Base-by-base conservation (phyloP, 192 early-diverging fungal genomes). In the Rhizophagus clarus region DNA sequence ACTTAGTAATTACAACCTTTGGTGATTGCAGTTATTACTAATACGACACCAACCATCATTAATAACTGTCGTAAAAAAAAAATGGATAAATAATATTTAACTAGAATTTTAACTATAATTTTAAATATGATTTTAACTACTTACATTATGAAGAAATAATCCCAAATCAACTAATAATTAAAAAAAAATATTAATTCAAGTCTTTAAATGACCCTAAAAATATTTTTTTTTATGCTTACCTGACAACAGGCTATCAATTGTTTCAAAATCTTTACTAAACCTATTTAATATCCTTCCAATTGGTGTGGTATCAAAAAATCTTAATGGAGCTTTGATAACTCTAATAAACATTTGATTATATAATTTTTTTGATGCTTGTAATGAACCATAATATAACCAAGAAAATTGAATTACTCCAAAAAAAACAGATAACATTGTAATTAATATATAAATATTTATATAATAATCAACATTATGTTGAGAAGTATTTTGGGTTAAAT, bases 251-350 rank as follows among this genome's bases (percentile, higher is more conserved):
- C 90, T 88, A 82, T 97, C 96, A 77, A 97, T 87, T 0, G 91
- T 90, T 29, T 91, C 91, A 81, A 97, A 92, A 85, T 99, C 95
- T 12, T 93, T 92, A 45, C 93, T 93, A 79, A 96, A 97, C 42
- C 97, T 84, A 84, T 97, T 98, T 81, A 94, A 24, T 47, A 93
- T 92, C 8, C 86, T 81, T 26, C 96, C 96, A n/a, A 95, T 85
- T 22, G 97, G 97, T 14, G 93, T 96, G 24, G 91, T 91, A 80
- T 97, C 96, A 83, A 95, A 98, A 90, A 97, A 98, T 24, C 92
- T 89, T 34, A 96, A 88, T 78, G 91, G 91, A 4, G 95, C 92
- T 32, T 87, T 89, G 26, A 91, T 79, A 51, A 95, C 86, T 63
- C 85, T 74, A n/a, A 79, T 80, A 29, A 95, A 74, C 37, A 94